phyloP scores from a whole-genome alignment of 306 rosid species.

The Acacia melanoxylon region DNA sequence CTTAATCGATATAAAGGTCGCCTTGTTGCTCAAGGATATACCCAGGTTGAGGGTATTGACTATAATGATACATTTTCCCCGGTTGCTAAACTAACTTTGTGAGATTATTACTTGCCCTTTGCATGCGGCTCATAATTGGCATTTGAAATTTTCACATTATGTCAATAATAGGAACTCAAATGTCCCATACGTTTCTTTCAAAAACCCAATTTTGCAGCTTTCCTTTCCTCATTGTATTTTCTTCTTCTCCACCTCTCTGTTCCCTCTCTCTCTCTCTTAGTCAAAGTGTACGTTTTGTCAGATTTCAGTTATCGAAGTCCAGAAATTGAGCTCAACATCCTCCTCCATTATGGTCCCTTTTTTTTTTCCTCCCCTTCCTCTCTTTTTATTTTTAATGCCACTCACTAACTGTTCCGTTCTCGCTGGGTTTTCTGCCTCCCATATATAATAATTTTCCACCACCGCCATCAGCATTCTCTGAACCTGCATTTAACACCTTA shows the following conservation, averaged over 20 bases:
- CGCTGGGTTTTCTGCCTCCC: neutral
- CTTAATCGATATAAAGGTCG: too few species aligned
- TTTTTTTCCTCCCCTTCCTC: neutral
- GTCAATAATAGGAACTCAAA: too few species aligned
- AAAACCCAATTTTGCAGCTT: neutral
- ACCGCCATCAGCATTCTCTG: neutral
- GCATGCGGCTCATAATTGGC: too few species aligned
- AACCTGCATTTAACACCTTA: conserved; percentile 35
- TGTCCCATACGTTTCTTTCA: neutral
- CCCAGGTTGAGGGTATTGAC: too few species aligned
- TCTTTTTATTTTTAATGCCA: neutral
- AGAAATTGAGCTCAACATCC: neutral
- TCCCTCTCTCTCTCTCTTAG: neutral
- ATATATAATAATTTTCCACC: neutral
- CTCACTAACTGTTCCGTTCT: conserved; percentile 22
- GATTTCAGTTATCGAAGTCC: conserved; percentile 42
- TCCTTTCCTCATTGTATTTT: conserved; percentile 7
- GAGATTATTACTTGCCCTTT: too few species aligned
- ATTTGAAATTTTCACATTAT: too few species aligned
- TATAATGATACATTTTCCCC: too few species aligned
- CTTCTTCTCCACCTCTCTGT: neutral
- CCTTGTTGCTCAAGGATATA: too few species aligned
- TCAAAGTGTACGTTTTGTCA: conserved; percentile 45
- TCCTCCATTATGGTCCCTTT: neutral
- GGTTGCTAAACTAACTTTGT: too few species aligned